Evolutionary conservation across 257 asterid genomes (phyloP).

Genomic region (Scutellaria barbata): DNA sequence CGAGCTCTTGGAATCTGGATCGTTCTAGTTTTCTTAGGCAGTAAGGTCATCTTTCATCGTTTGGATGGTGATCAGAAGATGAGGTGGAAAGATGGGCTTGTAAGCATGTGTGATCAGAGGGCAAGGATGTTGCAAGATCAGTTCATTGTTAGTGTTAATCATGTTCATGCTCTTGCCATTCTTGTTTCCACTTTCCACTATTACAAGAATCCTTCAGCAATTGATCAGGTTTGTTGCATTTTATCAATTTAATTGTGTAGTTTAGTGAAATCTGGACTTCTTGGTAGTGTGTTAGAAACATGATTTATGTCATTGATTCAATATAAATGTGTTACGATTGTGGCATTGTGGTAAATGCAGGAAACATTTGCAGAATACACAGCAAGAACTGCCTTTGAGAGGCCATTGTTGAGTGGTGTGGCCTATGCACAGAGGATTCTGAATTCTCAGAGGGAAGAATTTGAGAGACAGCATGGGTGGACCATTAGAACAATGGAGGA

Average conservation of each 20-base stretch:
- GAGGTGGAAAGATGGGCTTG: constrained; percentile 78
- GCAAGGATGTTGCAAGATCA: constrained; percentile 98
- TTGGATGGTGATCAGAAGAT: constrained; percentile 57
- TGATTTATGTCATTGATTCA: background rate
- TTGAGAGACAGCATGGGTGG: constrained; percentile 85
- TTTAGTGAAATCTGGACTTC: background rate
- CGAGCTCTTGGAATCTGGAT: constrained; percentile 57
- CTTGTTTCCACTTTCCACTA: constrained; percentile 89
- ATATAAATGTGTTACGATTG: too few species aligned
- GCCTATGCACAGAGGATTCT: constrained; percentile 90
- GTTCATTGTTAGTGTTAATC: constrained; percentile 88
- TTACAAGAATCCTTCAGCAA: constrained; percentile 85
- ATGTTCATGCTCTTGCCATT: constrained; percentile 94
- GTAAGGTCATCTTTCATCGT: constrained; percentile 43
- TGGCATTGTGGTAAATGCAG: constrained; percentile 47
- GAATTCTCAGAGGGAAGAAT: constrained; percentile 67
- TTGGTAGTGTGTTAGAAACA: background rate
- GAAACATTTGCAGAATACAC: constrained; percentile 90
- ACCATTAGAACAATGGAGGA: constrained; percentile 82
- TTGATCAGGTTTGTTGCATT: constrained; percentile 73
- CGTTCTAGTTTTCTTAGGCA: constrained; percentile 34
- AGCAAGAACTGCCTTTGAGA: constrained; percentile 87
- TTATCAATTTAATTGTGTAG: background rate
- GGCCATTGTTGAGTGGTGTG: constrained; percentile 94
- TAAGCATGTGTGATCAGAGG: constrained; percentile 91